Evolutionary conservation across 1,284 basidiomycete species (phyloP).

Genomic region (Papiliotrema laurentii): DNA sequence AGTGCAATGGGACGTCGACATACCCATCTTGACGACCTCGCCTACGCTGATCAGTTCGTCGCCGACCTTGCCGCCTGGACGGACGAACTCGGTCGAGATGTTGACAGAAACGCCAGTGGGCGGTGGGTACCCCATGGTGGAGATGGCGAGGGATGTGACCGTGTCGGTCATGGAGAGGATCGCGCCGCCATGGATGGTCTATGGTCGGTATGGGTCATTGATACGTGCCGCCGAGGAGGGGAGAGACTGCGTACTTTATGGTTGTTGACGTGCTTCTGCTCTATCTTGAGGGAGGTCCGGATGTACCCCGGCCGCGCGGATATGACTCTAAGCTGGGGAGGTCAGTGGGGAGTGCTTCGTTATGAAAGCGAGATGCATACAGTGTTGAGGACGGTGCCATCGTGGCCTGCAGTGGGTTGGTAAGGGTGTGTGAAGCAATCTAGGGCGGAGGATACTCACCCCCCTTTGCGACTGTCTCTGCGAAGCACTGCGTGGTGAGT

Average conservation of each 20-base stretch:
- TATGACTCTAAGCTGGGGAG: constrained; percentile 22
- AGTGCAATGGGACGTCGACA: not conserved
- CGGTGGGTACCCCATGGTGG: constrained; percentile 40
- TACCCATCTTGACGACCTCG: constrained; percentile 42
- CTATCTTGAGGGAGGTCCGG: constrained; percentile 34
- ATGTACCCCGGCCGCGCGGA: constrained; percentile 41
- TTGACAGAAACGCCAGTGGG: constrained; percentile 46
- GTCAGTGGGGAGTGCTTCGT: too few relatives aligned
- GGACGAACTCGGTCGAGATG: constrained; percentile 45
- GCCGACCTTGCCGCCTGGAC: constrained; percentile 39
- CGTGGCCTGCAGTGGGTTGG: constrained; percentile 22
- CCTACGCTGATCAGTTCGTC: constrained; percentile 36
- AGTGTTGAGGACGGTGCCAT: constrained; percentile 28
- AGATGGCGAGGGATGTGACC: constrained; percentile 43
- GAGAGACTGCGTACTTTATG: constrained; percentile 31
- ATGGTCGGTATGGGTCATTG: constrained; percentile 1
- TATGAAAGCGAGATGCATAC: not conserved
- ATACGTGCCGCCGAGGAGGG: not conserved
- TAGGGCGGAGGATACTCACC: constrained; percentile 19
- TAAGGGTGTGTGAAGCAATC: not conserved
- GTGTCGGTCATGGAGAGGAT: constrained; percentile 46
- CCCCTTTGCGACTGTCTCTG: constrained; percentile 32
- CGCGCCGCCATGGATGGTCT: constrained; percentile 49
- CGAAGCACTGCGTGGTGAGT: constrained; percentile 25
- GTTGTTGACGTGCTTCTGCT: constrained; percentile 44